These are phyloP conservation scores for Trichodelitschia bisporula DNA, from an alignment of 495 filamentous ascomycete species.

Conservation along the genomic window DNA sequence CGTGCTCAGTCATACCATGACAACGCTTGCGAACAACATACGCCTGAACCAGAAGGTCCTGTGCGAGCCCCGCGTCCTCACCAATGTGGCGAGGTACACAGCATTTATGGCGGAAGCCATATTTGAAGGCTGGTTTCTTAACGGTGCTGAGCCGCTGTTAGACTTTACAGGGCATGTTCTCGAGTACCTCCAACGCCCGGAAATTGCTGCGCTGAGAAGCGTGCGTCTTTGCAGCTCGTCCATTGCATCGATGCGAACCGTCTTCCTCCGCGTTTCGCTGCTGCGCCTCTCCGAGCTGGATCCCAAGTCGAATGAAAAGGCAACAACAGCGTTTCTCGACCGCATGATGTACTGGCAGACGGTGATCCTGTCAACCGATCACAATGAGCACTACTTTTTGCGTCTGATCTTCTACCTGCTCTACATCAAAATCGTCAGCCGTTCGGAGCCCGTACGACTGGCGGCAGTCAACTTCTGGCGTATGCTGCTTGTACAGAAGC, in stretches of 20 bases:
- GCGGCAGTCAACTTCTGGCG: slow-evolving; percentile 69
- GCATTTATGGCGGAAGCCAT: slow-evolving; percentile 66
- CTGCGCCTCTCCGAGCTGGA: slow-evolving; percentile 67
- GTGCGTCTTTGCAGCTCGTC: slow-evolving; percentile 73
- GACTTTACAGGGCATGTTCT: slow-evolving; percentile 69
- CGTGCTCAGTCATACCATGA: slow-evolving; percentile 48
- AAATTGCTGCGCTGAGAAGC: slow-evolving; percentile 53
- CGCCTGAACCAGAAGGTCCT: slow-evolving; percentile 45
- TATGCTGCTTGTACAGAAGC: slow-evolving; percentile 80
- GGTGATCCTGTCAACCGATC: slow-evolving; percentile 53
- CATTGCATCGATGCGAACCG: slow-evolving; percentile 43
- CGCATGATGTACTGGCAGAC: slow-evolving; percentile 91
- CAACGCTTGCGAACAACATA: slow-evolving; percentile 40
- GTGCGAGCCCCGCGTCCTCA: slow-evolving; percentile 60
- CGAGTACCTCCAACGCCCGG: slow-evolving; percentile 72
- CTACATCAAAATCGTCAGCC: slow-evolving; percentile 55
- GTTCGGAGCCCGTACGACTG: slow-evolving; percentile 35
- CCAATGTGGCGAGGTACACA: slow-evolving; percentile 59
- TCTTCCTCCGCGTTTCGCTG: slow-evolving; percentile 51
- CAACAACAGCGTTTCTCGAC: slow-evolving; percentile 43
- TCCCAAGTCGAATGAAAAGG: slow-evolving; percentile 28
- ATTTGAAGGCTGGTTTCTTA: slow-evolving; percentile 87
- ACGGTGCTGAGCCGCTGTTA: slow-evolving; percentile 56
- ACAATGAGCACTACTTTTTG: slow-evolving; percentile 49
- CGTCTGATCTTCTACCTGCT: slow-evolving; percentile 73